Conservation (phyloP, 2,329 filamentous ascomycete species). For the Lecanicillium sp. region DNA sequence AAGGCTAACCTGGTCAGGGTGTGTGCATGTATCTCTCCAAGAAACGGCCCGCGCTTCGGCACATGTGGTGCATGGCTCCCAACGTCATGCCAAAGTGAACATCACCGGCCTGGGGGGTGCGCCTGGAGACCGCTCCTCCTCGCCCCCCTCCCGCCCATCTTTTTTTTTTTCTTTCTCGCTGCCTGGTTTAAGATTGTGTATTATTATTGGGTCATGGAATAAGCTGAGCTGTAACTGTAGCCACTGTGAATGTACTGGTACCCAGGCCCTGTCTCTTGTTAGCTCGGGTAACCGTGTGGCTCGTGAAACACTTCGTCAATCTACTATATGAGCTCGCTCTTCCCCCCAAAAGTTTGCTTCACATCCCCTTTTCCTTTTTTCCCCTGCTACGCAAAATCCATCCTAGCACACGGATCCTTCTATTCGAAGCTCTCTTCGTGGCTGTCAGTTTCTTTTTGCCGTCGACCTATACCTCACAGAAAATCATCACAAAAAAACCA, state of each 20-base stretch:
- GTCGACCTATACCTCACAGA: conserved; percentile 1
- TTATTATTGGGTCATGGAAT: no score
- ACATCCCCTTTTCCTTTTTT: background rate
- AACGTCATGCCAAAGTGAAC: conserved; percentile 8
- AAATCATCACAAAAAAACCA: conserved; percentile 7
- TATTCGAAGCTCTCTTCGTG: background rate
- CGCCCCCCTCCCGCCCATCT: no score
- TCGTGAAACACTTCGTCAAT: conserved; percentile 7
- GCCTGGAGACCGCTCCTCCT: background rate
- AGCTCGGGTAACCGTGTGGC: no score
- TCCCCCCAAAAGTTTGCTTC: background rate
- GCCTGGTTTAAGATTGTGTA: no score
- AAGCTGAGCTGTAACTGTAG: background rate
- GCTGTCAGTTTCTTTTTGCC: background rate
- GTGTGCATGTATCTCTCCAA: background rate
- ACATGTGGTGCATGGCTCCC: conserved; percentile 8
- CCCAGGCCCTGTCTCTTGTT: no score
- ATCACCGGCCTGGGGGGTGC: background rate
- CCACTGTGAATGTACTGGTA: background rate
- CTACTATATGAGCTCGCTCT: conserved; percentile 9
- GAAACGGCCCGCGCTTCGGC: conserved; percentile 3
- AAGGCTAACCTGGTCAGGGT: no score
- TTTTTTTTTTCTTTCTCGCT: no score
- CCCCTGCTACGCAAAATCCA: conserved; percentile 8
- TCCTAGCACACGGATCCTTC: background rate